These are phyloP conservation scores for Leucaena leucocephala DNA, from an alignment of 306 rosid genomes.

Conservation along the genomic window DNA sequence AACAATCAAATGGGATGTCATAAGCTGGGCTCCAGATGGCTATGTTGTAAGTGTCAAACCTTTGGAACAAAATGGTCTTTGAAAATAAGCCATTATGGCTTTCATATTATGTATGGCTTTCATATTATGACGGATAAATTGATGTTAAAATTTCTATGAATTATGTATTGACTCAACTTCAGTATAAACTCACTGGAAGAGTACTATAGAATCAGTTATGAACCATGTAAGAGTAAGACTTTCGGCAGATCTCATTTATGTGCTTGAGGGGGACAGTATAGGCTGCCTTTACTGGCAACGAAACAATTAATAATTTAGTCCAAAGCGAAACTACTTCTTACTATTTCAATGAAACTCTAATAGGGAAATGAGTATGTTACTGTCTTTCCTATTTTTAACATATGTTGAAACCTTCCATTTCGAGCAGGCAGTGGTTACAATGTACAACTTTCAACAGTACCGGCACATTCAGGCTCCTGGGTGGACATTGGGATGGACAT, in stretches of 20 bases:
- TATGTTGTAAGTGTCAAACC: conserved; percentile 70
- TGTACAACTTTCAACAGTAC: conserved; percentile 93
- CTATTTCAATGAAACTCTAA: neutral
- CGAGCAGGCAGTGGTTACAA: conserved; percentile 86
- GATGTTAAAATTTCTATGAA: neutral
- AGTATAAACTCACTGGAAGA: neutral
- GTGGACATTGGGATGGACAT: conserved; percentile 93
- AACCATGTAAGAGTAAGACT: neutral
- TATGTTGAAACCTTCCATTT: conserved; percentile 20
- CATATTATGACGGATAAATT: conserved; percentile 24
- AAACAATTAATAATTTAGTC: conserved; percentile 6
- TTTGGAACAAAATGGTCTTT: neutral
- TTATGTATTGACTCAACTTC: neutral
- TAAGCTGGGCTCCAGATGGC: conserved; percentile 91
- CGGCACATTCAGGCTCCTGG: conserved; percentile 94
- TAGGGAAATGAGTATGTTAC: neutral
- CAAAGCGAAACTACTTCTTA: neutral
- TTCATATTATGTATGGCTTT: conserved; percentile 28
- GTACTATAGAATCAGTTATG: neutral
- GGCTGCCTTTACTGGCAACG: conserved; percentile 2
- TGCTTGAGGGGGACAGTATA: neutral
- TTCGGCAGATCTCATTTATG: neutral
- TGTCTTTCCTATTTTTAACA: neutral
- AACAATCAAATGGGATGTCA: conserved; percentile 93
- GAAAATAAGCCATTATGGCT: conserved; percentile 3